phyloP scores from a whole-genome alignment of 345 rosid species.

The Noccaea bulbosa region DNA sequence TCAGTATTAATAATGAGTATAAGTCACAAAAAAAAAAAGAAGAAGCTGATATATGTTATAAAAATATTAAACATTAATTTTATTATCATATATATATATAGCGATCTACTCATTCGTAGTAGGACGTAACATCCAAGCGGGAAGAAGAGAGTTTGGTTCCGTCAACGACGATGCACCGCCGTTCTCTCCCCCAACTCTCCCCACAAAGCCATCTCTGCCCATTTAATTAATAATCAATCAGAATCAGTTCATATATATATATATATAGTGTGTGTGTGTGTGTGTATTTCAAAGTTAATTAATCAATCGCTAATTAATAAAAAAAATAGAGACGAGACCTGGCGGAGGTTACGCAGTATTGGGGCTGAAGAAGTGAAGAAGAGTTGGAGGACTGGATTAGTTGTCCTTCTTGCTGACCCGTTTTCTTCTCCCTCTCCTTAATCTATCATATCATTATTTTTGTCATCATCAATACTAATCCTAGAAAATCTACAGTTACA shows the following conservation, averaged over 20 bases:
- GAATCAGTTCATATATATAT: conserved; percentile 7
- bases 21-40: conserved; percentile 1
- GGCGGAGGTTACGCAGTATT: conserved; percentile 44
- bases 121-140: conserved; percentile 44
- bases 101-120: conserved; percentile 33
- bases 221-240: not conserved
- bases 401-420: conserved; percentile 48
- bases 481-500: not conserved
- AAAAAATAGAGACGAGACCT: conserved; percentile 50
- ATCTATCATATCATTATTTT: conserved; percentile 48
- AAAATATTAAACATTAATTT: conserved; percentile 30
- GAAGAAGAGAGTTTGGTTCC: conserved; percentile 41
- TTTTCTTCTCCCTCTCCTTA: conserved; percentile 70
- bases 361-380: conserved; percentile 47
- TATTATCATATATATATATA: conserved; percentile 18
- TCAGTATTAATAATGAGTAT: conserved; percentile 19
- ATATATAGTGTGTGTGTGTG: not conserved
- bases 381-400: conserved; percentile 45
- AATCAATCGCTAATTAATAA: conserved; percentile 3
- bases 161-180: conserved; percentile 23
- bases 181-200: conserved; percentile 33
- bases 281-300: not conserved
- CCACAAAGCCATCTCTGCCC: conserved; percentile 42
- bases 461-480: not conserved
- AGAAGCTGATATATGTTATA: conserved; percentile 29